Conservation (phyloP, 2,329 filamentous ascomycete genomes). For the Orbilia oligospora region DNA sequence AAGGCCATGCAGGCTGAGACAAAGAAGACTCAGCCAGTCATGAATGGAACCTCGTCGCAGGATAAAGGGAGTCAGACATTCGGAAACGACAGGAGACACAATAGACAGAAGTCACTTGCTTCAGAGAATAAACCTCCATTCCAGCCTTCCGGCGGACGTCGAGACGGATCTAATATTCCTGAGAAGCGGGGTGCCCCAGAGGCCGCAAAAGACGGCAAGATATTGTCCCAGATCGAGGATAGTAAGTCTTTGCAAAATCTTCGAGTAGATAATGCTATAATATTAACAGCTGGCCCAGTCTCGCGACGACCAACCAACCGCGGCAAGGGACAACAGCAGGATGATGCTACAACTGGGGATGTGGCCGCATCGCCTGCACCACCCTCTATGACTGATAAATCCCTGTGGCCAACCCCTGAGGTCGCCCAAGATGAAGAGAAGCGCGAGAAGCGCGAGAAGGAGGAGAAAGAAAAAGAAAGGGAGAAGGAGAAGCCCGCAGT, state of each 20-base stretch:
- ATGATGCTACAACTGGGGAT: constrained; percentile 64
- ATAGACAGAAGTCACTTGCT: constrained; percentile 48
- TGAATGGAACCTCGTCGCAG: constrained; percentile 41
- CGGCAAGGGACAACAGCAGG: constrained; percentile 57
- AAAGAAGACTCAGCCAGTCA: constrained; percentile 42
- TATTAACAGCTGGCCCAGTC: not conserved
- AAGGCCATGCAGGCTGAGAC: constrained; percentile 41
- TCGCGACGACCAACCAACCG: constrained; percentile 41
- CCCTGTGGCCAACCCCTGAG: constrained; percentile 92
- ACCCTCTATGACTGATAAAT: constrained; percentile 81
- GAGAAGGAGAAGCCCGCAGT: constrained; percentile 75
- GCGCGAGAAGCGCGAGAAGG: constrained; percentile 71
- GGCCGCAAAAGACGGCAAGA: constrained; percentile 40
- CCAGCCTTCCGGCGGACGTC: constrained; percentile 41
- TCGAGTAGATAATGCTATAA: not conserved
- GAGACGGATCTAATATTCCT: constrained; percentile 30
- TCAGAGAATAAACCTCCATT: constrained; percentile 45
- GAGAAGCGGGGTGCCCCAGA: constrained; percentile 51
- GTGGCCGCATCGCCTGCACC: constrained; percentile 67
- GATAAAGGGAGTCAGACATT: constrained; percentile 55
- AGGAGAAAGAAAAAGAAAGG: constrained; percentile 74
- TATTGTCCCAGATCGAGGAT: constrained; percentile 47
- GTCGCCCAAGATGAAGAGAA: constrained; percentile 82
- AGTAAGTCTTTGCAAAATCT: constrained; percentile 10
- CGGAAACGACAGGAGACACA: constrained; percentile 51